These are phyloP conservation scores for Volutella citrinella DNA, from an alignment of 2,329 filamentous ascomycete species.

Conservation along the genomic window DNA sequence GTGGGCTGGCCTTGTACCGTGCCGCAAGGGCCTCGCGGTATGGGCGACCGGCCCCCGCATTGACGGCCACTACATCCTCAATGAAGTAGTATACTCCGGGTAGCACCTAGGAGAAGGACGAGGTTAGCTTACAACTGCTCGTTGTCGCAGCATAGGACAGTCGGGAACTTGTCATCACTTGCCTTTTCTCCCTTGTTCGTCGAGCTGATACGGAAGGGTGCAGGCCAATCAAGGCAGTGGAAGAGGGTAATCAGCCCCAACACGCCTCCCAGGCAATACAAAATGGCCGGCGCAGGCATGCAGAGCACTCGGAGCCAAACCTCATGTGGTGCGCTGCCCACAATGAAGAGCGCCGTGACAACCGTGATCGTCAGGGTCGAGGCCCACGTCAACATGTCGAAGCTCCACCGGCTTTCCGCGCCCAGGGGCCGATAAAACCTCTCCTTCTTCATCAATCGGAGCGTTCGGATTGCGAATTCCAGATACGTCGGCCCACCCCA, in stretches of 20 bases:
- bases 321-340: constrained; percentile 48
- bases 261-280: constrained; percentile 44
- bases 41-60: constrained; percentile 53
- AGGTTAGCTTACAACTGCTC: no score
- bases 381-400: constrained; percentile 47
- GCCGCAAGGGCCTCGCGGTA: constrained; percentile 41
- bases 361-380: constrained; percentile 45
- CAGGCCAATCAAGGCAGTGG: constrained; percentile 37
- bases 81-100: constrained; percentile 63
- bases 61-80: constrained; percentile 66
- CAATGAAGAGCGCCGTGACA: constrained; percentile 49
- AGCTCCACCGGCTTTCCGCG: constrained; percentile 43
- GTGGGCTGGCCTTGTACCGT: constrained; percentile 38
- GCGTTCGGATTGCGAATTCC: constrained; percentile 47
- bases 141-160: no score
- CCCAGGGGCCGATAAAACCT: constrained; percentile 50
- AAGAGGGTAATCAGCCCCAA: constrained; percentile 36
- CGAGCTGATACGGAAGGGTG: constrained; percentile 63
- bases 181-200: constrained; percentile 52
- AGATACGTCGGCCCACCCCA: constrained; percentile 54
- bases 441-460: constrained; percentile 46
- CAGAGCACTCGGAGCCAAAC: constrained; percentile 48
- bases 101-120: constrained; percentile 47
- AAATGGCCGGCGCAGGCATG: constrained; percentile 50
- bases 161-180: no score